Conservation (phyloP, 139 green algal genomes). For the Edaphochlamys debaryana region DNA sequence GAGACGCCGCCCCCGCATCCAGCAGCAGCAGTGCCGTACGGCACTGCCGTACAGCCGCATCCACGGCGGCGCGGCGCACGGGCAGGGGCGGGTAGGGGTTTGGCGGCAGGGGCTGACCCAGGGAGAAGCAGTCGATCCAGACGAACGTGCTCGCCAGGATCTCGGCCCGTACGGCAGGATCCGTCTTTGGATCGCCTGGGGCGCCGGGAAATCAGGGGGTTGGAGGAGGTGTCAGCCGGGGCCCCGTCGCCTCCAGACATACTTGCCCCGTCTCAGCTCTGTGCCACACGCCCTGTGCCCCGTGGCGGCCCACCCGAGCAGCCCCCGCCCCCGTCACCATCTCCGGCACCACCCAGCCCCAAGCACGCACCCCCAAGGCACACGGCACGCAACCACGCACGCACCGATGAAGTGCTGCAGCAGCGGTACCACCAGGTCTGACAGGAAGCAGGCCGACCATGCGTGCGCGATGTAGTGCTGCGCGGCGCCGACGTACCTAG, state of each 20-base stretch:
- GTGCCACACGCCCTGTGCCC: no score
- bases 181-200: slow-evolving; percentile 14
- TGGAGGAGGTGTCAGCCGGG: no score
- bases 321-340: no score
- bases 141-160: slow-evolving; percentile 12
- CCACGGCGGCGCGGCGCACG: neutral
- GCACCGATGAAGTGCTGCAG: slow-evolving; percentile 42
- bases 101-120: neutral
- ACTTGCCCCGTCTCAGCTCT: no score
- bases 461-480: slow-evolving; percentile 41
- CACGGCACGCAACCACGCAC: no score
- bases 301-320: no score
- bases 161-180: neutral
- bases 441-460: slow-evolving; percentile 18
- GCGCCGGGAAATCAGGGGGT: no score
- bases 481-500: neutral
- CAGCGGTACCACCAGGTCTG: slow-evolving; percentile 37
- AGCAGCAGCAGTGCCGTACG: slow-evolving; percentile 11
- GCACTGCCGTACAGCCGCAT: neutral
- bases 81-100: neutral
- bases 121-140: slow-evolving; percentile 27
- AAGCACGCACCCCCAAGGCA: no score
- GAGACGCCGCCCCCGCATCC: neutral
- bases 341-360: no score
- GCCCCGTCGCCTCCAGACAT: no score